Percentiles rank a stretch among this genome's conserved stretches.
phyloP scores from a whole-genome alignment of 176 grass and related monocot genomes.

The Avena eriantha region DNA sequence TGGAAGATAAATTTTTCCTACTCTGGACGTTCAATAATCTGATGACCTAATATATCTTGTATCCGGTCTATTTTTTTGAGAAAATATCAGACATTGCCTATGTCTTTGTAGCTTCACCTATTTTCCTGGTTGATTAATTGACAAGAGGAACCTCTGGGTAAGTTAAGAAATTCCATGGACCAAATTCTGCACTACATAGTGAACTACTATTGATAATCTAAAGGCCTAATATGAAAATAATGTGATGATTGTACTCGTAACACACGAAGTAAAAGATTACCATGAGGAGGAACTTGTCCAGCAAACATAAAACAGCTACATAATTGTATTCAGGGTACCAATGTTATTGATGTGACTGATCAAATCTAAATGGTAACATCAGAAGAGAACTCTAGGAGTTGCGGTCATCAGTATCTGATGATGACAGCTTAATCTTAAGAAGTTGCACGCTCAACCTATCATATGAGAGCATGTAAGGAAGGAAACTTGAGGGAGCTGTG shows the following conservation, averaged over 20 bases:
- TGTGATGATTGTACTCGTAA: background rate
- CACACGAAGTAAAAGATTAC: background rate
- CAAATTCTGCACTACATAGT: background rate
- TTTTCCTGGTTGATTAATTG: background rate
- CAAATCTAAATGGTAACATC: background rate
- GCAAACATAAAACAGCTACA: background rate
- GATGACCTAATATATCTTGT: slow-evolving; percentile 20
- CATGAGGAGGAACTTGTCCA: background rate
- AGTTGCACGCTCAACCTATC: slow-evolving; percentile 79
- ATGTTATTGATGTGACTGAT: background rate
- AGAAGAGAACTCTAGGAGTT: background rate
- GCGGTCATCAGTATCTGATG: background rate
- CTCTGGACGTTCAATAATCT: slow-evolving; percentile 14
- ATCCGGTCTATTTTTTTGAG: too few species aligned
- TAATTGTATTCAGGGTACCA: background rate
- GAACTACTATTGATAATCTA: background rate
- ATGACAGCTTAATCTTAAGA: slow-evolving; percentile 47
- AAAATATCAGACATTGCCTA: background rate
- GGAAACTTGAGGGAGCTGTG: slow-evolving; percentile 51
- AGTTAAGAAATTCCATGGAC: background rate
- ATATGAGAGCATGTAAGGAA: slow-evolving; percentile 82
- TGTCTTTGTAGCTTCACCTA: background rate
- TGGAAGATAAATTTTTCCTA: slow-evolving; percentile 24
- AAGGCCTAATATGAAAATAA: background rate
- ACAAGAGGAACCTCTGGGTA: background rate